A percentile compares a stretch with the other conserved stretches of the same genome.
Conservation (phyloP, 371 early-diverging fungal genomes). For the Basidiobolus meristosporus region DNA sequence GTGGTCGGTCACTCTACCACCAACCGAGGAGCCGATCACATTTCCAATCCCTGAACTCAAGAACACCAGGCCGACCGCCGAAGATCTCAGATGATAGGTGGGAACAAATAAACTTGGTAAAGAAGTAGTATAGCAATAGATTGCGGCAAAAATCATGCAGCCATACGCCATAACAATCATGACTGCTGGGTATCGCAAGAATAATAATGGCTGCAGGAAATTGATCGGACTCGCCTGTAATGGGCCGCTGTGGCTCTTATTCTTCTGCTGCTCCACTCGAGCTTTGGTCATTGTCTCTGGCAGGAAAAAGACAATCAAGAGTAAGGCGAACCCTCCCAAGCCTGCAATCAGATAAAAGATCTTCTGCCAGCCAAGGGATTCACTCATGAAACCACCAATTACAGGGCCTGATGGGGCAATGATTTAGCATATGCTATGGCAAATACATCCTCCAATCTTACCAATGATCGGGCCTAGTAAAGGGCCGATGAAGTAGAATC, state of each 20-base stretch:
- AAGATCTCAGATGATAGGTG: conserved; percentile 12
- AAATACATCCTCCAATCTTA: too few relatives aligned
- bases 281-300: conserved; percentile 29
- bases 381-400: conserved; percentile 21
- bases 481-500: conserved; percentile 31
- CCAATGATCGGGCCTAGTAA: conserved; percentile 28
- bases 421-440: too few relatives aligned
- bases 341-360: conserved; percentile 40
- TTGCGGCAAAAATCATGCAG: conserved; percentile 25
- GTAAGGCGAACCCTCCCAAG: conserved; percentile 26
- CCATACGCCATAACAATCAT: conserved; percentile 20
- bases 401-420: conserved; percentile 22
- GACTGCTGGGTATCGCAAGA: conserved; percentile 20
- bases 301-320: conserved; percentile 31
- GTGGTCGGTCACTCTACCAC: conserved; percentile 16
- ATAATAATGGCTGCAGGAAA: conserved; percentile 13
- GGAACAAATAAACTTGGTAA: conserved; percentile 11
- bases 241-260: too few relatives aligned
- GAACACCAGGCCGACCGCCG: conserved; percentile 18
- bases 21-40: conserved; percentile 16
- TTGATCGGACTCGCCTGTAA: conserved; percentile 3
- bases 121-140: conserved; percentile 20
- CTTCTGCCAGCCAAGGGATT: conserved; percentile 35
- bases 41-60: conserved; percentile 23
- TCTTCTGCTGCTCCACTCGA: too few relatives aligned